Percentiles rank a stretch among this genome's conserved stretches.
These are phyloP conservation scores for Aspergillus indologenus DNA, from an alignment of 495 filamentous ascomycete species.

Conservation along the genomic window DNA sequence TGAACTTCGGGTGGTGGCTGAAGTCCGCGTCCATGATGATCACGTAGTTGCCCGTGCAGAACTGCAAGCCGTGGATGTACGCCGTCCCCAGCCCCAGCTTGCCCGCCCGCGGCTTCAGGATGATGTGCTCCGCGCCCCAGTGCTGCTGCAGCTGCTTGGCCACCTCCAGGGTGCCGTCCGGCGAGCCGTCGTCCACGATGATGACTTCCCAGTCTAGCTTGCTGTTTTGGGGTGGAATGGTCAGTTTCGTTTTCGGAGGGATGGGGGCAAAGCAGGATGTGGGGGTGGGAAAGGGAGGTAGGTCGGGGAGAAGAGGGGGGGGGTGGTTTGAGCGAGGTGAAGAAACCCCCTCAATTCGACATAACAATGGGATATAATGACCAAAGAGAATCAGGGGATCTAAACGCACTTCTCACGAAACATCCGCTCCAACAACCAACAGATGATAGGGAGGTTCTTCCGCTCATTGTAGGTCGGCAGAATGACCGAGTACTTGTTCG, in stretches of 20 bases:
- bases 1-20: conserved; percentile 96
- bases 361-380: too few relatives aligned
- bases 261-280: neutral
- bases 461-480: conserved; percentile 98
- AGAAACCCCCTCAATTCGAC: too few relatives aligned
- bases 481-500: conserved; percentile 91
- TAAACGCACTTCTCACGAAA: conserved; percentile 67
- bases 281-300: neutral
- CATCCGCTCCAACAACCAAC: conserved; percentile 85
- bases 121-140: conserved; percentile 70
- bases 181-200: conserved; percentile 96
- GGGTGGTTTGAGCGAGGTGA: too few relatives aligned
- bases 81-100: conserved; percentile 97
- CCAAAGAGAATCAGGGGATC: too few relatives aligned
- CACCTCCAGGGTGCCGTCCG: conserved; percentile 88
- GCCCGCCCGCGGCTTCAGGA: conserved; percentile 80
- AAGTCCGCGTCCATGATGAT: conserved; percentile 99
- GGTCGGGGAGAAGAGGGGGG: too few relatives aligned
- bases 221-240: conserved; percentile 37
- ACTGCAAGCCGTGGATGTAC: conserved; percentile 92
- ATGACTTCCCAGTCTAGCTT: conserved; percentile 97
- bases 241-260: neutral
- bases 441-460: conserved; percentile 91
- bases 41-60: conserved; percentile 83
- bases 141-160: conserved; percentile 84